Conservation (phyloP, 2,329 filamentous ascomycete species). For the Ascochyta clinopodiicola region DNA sequence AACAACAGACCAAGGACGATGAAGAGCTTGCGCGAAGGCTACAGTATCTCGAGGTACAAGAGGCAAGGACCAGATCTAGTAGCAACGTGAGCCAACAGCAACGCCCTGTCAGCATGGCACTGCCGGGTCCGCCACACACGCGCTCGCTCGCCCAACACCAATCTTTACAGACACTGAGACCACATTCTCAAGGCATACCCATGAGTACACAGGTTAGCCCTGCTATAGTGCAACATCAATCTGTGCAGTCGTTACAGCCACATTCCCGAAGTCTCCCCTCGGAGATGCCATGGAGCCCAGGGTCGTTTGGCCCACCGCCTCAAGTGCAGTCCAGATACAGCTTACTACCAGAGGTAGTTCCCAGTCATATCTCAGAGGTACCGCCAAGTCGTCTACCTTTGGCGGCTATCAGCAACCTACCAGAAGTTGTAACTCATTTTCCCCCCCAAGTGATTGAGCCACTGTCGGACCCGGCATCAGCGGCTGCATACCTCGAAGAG, state of each 20-base stretch:
- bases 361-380: not conserved
- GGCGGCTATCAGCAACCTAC: slow-evolving; percentile 1
- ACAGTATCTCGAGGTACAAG: slow-evolving; percentile 37
- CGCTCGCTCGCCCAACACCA: slow-evolving; percentile 21
- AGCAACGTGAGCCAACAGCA: slow-evolving; percentile 25
- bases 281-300: slow-evolving; percentile 22
- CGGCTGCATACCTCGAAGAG: slow-evolving; percentile 37
- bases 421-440: slow-evolving; percentile 7
- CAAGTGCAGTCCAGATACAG: slow-evolving; percentile 13
- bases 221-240: slow-evolving; percentile 19
- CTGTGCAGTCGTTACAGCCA: slow-evolving; percentile 15
- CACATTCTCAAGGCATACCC: slow-evolving; percentile 14
- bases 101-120: slow-evolving; percentile 20
- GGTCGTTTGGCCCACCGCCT: slow-evolving; percentile 19
- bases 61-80: slow-evolving; percentile 29
- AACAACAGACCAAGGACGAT: slow-evolving; percentile 39
- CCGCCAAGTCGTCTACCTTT: not conserved
- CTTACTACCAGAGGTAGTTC: slow-evolving; percentile 24
- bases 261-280: slow-evolving; percentile 23
- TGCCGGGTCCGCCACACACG: slow-evolving; percentile 13
- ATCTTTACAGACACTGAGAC: slow-evolving; percentile 3
- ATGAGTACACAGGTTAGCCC: slow-evolving; percentile 3
- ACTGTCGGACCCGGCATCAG: slow-evolving; percentile 16
- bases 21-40: slow-evolving; percentile 39
- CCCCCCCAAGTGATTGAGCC: not conserved